Percentiles rank a stretch among this genome's conserved stretches.
These are phyloP conservation scores for Calonectria pauciramosa DNA, from an alignment of 2,329 filamentous ascomycete species.

Conservation along the genomic window DNA sequence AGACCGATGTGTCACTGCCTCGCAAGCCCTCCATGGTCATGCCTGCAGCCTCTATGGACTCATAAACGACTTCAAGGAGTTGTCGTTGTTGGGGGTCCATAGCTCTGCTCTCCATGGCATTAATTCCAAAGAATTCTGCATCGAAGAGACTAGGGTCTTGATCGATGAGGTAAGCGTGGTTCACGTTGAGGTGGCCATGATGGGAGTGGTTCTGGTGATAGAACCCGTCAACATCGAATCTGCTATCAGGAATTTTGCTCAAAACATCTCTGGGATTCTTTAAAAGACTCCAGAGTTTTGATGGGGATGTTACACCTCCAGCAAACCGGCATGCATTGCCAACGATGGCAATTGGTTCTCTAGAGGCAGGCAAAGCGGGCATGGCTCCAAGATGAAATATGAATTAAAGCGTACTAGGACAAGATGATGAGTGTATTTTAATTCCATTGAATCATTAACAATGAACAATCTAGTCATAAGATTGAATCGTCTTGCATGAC, in stretches of 20 bases:
- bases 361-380: not conserved
- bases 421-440: too few species aligned
- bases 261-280: not conserved
- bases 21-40: not conserved
- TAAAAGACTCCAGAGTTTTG: not conserved
- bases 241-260: not conserved
- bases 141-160: constrained; percentile 41
- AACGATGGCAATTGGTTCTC: constrained; percentile 39
- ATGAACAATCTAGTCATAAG: too few species aligned
- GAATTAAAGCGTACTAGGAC: too few species aligned
- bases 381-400: too few species aligned
- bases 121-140: constrained; percentile 40
- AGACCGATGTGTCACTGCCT: not conserved
- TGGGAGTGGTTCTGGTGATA: not conserved
- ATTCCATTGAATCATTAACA: too few species aligned
- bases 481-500: too few species aligned
- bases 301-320: not conserved
- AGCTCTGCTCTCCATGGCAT: constrained; percentile 33
- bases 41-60: constrained; percentile 39
- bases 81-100: constrained; percentile 49
- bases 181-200: constrained; percentile 36
- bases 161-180: constrained; percentile 46
- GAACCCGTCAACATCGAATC: not conserved
- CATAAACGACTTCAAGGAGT: constrained; percentile 43
- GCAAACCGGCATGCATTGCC: not conserved